Base-by-base conservation (phyloP, 805 yeast species). In the Tetrapisispora fleetii region DNA sequence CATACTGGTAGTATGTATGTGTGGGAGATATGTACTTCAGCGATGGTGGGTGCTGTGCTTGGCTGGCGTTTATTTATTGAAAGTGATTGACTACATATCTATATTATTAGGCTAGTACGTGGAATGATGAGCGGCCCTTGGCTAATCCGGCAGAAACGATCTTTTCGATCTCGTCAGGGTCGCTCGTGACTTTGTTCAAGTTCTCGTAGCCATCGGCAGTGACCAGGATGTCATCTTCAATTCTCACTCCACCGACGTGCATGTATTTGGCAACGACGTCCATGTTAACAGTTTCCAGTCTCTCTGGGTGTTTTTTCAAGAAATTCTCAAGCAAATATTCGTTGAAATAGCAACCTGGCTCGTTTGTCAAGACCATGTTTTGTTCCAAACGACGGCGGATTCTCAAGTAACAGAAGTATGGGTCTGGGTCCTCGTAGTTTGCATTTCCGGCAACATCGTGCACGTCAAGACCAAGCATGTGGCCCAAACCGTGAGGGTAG, bases 401-500 rank as follows among this genome's bases (percentile, higher is more conserved):
- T 63, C 99, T 81, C 60, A 91, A 75, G 62, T 85, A 88, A 50
- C 76, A 70, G 58, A 88, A 75, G 67, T 83, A 73, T 27, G 85
- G 85, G 63, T 93, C 81, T 9, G 85, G 76, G 63, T 91, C 99
- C 3, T 81, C 78, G 63, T 90, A 90, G 65, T 91, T 81, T 16
- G 98, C 80, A 53, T 74, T 62, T 1, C 99, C 98, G 39, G 87
- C 98, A 43, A 88, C 95, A 67, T 91, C 99, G 65, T 93, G 99
- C 3, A 96, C 89, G 62, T 91, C 96, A 83, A 91, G 75, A 22
- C 99, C 99, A 38, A 91, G 68, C 60, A 88, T 72, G 62, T 91
- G 99, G 14, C 99, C 99, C 49, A 93, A 71, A 0, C 99, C 99
- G 62, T 93, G 99, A 2, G 99, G 99, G 66, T 81, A 87, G 68